Conservation (phyloP, 352 stramenopile genomes). For the Phytopythium aichiense region DNA sequence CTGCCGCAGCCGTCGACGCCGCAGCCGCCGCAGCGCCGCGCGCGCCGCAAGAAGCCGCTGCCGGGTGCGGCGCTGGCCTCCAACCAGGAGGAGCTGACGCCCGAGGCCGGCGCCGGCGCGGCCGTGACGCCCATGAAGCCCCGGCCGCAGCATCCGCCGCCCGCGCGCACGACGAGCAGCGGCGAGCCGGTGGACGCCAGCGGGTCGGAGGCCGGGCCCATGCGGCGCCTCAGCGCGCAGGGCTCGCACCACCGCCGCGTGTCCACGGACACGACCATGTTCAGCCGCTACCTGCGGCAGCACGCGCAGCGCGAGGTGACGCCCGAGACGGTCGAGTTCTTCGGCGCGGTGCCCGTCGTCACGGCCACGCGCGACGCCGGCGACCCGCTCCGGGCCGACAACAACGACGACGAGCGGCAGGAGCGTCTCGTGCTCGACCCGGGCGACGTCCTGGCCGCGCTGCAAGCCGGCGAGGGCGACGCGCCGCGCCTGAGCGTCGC, state of each 20-base stretch:
- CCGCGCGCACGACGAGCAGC: constrained; percentile 14
- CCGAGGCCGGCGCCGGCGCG: background rate
- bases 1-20: constrained; percentile 33
- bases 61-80: constrained; percentile 9
- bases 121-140: constrained; percentile 19
- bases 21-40: constrained; percentile 32
- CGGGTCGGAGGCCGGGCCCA: constrained; percentile 41
- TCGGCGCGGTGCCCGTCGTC: constrained; percentile 37
- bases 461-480: constrained; percentile 22
- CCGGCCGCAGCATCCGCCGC: constrained; percentile 13
- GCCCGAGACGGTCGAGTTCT: constrained; percentile 50
- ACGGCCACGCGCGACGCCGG: constrained; percentile 18
- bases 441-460: constrained; percentile 19
- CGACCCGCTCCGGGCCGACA: background rate
- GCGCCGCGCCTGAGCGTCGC: constrained; percentile 39
- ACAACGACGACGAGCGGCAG: constrained; percentile 31
- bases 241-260: constrained; percentile 62
- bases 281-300: constrained; percentile 54
- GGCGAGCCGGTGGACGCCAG: constrained; percentile 19
- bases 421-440: constrained; percentile 25
- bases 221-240: constrained; percentile 49
- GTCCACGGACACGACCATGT: constrained; percentile 69
- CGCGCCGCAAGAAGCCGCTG: constrained; percentile 17
- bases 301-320: constrained; percentile 58
- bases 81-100: constrained; percentile 22